These are phyloP conservation scores for Fomes fomentarius DNA, from an alignment of 1,284 basidiomycete genomes.

Conservation along the genomic window DNA sequence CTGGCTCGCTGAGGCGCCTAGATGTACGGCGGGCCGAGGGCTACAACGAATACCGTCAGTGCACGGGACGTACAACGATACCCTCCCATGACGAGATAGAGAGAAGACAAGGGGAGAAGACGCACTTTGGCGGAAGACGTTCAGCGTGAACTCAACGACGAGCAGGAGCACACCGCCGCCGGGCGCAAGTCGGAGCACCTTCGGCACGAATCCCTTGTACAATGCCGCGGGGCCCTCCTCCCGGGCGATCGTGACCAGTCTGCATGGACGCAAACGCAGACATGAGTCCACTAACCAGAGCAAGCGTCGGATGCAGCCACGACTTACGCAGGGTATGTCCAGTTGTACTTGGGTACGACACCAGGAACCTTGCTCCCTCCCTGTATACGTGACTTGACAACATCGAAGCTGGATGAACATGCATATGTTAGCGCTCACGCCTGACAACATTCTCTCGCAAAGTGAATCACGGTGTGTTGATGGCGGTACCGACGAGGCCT, in stretches of 20 bases:
- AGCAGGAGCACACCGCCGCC: slow-evolving; percentile 94
- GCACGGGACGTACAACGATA: too few species aligned
- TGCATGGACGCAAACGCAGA: slow-evolving; percentile 29
- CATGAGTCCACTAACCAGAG: too few species aligned
- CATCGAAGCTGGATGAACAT: slow-evolving; percentile 45
- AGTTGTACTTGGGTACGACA: slow-evolving; percentile 85
- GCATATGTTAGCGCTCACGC: too few species aligned
- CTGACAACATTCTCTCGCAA: too few species aligned
- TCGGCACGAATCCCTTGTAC: slow-evolving; percentile 94
- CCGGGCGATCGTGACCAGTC: slow-evolving; percentile 77
- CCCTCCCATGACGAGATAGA: too few species aligned
- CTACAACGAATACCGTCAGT: not conserved
- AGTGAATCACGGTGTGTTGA: slow-evolving; percentile 90
- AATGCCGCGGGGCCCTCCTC: slow-evolving; percentile 91
- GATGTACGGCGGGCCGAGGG: slow-evolving; percentile 29
- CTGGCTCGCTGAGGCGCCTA: too few species aligned
- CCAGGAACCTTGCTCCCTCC: slow-evolving; percentile 70
- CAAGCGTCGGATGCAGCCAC: too few species aligned
- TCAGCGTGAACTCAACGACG: slow-evolving; percentile 85
- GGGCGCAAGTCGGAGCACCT: slow-evolving; percentile 87
- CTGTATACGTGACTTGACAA: slow-evolving; percentile 97
- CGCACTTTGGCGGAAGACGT: slow-evolving; percentile 71
- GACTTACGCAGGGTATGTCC: slow-evolving; percentile 82
- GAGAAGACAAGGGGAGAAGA: not conserved
- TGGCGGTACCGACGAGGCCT: slow-evolving; percentile 84